Evolutionary conservation across 2,329 filamentous ascomycete species (phyloP), one percentile per base, ranked within the genome.

Genomic region (Sporothrix humicola): DNA sequence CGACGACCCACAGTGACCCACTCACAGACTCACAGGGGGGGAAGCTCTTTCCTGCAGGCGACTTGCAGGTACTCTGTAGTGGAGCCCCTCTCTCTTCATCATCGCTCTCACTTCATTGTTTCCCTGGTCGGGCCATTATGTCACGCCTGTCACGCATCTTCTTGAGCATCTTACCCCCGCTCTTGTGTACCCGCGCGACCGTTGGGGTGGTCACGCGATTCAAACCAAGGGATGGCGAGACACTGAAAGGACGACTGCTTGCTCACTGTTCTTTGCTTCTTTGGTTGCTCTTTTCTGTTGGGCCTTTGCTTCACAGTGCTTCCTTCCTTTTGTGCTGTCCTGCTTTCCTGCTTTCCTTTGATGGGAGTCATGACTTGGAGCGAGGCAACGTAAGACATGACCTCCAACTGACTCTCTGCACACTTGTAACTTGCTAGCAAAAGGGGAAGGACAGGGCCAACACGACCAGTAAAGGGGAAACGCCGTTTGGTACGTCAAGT

Each of bases 181-280:
- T 72, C 37, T 61, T 26, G 52, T 58, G 37, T 54, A 50, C 26
- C 66, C 50, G n/a, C 50, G 66, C 48, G 50, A 70, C 52, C 42
- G 61, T 66, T 70, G 31, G 69, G 10, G 48, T 58, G 48, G 68
- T 73, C 72, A 73, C 68, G 72, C 72, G 72, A 59, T 73, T 31
- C 20, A 50, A 37, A 23, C n/a, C 72, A 56, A 65, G 72, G 66
- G 72, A 73, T 73, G 72, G 72, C 65, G 66, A 73, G 72, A 73
- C 54, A 65, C 68, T 37, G 31, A 9, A 31, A 50, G n/a, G 26
- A 37, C 48, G 15, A 48, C 46, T 58, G 54, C 42, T n/a, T 65
- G 3, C 10, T 50, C 37, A 4, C 23, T 50, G 12, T 10, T 17
- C 10, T 10, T 50, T 68, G 23, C 2, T 52, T 37, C 46, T 20